phyloP scores from a whole-genome alignment of 208 protist species.

The Jaenimonas drosophilae region DNA sequence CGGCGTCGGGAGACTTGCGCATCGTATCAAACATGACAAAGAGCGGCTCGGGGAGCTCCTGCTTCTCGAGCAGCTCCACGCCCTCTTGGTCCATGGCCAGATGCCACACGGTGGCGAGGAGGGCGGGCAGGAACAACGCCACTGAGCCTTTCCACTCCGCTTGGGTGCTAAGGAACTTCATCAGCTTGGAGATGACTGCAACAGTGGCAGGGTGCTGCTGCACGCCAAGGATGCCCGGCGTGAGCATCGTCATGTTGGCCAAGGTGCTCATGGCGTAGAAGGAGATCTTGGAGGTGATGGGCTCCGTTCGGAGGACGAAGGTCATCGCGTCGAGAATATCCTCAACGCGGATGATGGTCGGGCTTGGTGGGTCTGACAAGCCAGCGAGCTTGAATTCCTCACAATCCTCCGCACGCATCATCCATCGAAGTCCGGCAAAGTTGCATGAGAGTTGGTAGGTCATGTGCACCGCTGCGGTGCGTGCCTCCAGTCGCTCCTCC shows the following conservation, averaged over 20 bases:
- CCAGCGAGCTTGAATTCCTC: conserved; percentile 19
- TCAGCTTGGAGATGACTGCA: not conserved
- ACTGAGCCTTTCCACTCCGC: not conserved
- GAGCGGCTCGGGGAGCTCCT: conserved; percentile 20
- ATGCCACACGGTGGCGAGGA: conserved; percentile 11
- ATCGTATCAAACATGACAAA: conserved; percentile 29
- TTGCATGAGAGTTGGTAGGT: conserved; percentile 46
- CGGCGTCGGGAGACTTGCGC: not conserved
- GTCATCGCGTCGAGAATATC: conserved; percentile 13
- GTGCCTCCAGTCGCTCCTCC: conserved; percentile 11
- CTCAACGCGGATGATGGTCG: not conserved
- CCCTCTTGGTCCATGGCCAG: conserved; percentile 20
- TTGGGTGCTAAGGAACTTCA: not conserved
- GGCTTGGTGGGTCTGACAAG: not conserved
- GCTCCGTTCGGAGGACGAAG: conserved; percentile 8
- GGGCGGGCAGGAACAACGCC: conserved; percentile 2
- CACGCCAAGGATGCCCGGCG: conserved; percentile 20
- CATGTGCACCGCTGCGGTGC: conserved; percentile 28
- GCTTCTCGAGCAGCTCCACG: conserved; percentile 27
- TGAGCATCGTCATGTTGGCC: conserved; percentile 15
- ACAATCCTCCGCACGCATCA: conserved; percentile 35
- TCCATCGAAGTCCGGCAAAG: conserved; percentile 56
- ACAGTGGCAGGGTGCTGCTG: conserved; percentile 1
- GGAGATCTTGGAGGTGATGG: conserved; percentile 2
- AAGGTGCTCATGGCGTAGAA: conserved; percentile 13